phyloP scores from a whole-genome alignment of 495 filamentous ascomycete genomes.

The Thermochaetoides thermophila region DNA sequence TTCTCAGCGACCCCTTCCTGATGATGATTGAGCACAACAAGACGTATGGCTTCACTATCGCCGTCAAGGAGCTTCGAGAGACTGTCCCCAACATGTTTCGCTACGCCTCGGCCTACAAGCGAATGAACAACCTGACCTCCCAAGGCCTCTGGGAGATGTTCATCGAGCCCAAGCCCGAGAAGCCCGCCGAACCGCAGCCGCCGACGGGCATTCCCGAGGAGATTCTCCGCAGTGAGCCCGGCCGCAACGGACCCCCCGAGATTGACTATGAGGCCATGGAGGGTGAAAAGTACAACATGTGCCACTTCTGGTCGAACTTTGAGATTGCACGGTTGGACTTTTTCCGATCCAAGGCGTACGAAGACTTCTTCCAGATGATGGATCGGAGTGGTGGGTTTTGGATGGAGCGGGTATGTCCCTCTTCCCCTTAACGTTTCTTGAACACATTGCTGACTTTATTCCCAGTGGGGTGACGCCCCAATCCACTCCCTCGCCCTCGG shows the following conservation, averaged over 20 bases:
- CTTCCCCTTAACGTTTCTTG: no score
- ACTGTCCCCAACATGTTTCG: constrained; percentile 98
- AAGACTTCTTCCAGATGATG: constrained; percentile 99
- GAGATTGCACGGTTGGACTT: constrained; percentile 92
- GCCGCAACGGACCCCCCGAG: constrained; percentile 58
- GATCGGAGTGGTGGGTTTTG: constrained; percentile 95
- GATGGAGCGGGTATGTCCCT: constrained; percentile 74
- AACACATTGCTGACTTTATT: neutral
- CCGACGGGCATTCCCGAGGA: constrained; percentile 50
- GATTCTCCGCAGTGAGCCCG: constrained; percentile 75
- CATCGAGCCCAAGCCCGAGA: constrained; percentile 53
- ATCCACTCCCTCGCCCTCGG: constrained; percentile 97
- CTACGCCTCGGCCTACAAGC: constrained; percentile 98
- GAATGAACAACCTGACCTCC: constrained; percentile 76
- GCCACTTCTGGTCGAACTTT: constrained; percentile 99
- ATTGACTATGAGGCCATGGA: constrained; percentile 93
- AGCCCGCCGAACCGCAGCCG: constrained; percentile 16
- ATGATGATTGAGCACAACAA: constrained; percentile 88
- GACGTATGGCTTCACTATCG: constrained; percentile 98
- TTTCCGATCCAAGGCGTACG: constrained; percentile 91
- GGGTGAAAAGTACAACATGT: constrained; percentile 98
- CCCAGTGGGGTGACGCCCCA: constrained; percentile 95
- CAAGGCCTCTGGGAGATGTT: constrained; percentile 99
- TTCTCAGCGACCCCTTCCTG: constrained; percentile 75
- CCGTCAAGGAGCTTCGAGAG: constrained; percentile 95